Evolutionary conservation across 2,329 filamentous ascomycete species (phyloP), one percentile per base, ranked within the genome.

Genomic region (Colletotrichum orbiculare): DNA sequence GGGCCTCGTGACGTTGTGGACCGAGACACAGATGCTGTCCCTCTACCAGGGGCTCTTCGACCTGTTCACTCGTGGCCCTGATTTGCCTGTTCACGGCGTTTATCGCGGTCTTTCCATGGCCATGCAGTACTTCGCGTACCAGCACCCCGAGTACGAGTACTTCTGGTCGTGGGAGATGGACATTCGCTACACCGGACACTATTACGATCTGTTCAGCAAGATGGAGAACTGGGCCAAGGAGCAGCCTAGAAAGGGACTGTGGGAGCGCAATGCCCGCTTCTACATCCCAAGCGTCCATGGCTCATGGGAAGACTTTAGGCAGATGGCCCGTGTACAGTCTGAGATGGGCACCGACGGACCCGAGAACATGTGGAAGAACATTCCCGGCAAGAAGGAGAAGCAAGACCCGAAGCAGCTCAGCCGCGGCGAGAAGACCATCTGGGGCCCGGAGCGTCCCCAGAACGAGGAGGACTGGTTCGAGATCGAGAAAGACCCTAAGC

Each of bases 81-180:
- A 91, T 54, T 84, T 96, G 60, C 91, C 92, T 1, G 89, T 97
- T 1, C 94, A 98, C 75, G 94, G 94, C 15, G 93, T 96, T 8
- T 98, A 98, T 79, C 91, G 96, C 56, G 94, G 93, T 59, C 87
- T 96, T 9, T 93, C 94, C 72, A 97, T 98, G 93, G 93, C 94
- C 0, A 89, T 98, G 81, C 94, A 97, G 73, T 92, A 95, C 77
- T 98, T 98, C 75, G 92, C 94, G 6, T 89, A 94, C 73, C 86
- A 88, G 71, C 94, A 97, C 76, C 91, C 92, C 1, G 94, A 97
- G 75, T 97, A 94, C 73, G 93, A 96, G 52, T 92, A 89, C 78
- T 93, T 94, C 77, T 97, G 94, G 94, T 92, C 97, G 70, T 96
- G 94, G 92, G 94, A 97, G 77, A 95, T 97, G 90, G 94, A 97